These are phyloP conservation scores for Tolypocladium amazonense DNA, from an alignment of 2,329 filamentous ascomycete genomes.

Conservation along the genomic window DNA sequence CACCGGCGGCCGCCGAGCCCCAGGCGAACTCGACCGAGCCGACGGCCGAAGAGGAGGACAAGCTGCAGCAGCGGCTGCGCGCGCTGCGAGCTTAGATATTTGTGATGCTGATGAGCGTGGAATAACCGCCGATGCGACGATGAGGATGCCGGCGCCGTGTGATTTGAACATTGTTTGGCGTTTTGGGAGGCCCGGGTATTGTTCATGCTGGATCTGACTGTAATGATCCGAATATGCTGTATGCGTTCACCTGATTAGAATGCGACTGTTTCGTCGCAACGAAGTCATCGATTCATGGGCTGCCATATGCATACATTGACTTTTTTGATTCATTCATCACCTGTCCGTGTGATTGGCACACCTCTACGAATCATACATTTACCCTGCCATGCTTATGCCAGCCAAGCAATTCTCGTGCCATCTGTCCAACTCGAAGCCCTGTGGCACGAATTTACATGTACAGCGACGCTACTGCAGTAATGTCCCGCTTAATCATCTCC, in stretches of 20 bases:
- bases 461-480: slow-evolving; percentile 78
- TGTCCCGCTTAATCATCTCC: slow-evolving; percentile 95
- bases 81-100: slow-evolving; percentile 36
- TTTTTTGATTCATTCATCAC: background rate
- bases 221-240: background rate
- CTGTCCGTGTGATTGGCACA: background rate
- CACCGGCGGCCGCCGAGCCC: slow-evolving; percentile 47
- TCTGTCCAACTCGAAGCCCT: background rate
- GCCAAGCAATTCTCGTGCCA: background rate
- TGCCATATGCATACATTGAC: background rate
- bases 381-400: background rate
- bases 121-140: background rate
- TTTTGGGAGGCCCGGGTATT: background rate
- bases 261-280: background rate
- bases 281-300: background rate
- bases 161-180: slow-evolving; percentile 5
- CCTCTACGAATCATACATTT: background rate
- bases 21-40: slow-evolving; percentile 51
- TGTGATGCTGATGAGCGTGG: slow-evolving; percentile 1
- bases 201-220: background rate
- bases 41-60: slow-evolving; percentile 70
- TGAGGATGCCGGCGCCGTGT: slow-evolving; percentile 2
- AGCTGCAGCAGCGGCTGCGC: slow-evolving; percentile 50
- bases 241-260: background rate
- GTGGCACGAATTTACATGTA: slow-evolving; percentile 54